These are phyloP conservation scores for Fusarium equiseti DNA, from an alignment of 2,329 filamentous ascomycete species.

Conservation along the genomic window DNA sequence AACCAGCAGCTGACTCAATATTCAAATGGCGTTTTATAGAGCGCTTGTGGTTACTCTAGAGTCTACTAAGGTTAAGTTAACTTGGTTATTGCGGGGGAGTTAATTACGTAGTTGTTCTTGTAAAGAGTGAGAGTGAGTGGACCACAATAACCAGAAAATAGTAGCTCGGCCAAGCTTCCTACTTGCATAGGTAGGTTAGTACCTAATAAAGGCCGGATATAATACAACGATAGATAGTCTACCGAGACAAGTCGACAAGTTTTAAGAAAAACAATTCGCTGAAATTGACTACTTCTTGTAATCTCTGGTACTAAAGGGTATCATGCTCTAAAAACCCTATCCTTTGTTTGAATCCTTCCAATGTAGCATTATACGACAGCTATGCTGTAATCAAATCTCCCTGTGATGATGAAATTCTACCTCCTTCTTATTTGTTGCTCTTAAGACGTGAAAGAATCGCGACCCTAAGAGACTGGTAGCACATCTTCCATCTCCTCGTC, in stretches of 20 bases:
- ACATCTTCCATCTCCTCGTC: constrained; percentile 87
- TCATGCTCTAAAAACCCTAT: constrained; percentile 47
- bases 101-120: constrained; percentile 38
- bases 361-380: constrained; percentile 21
- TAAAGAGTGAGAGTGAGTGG: constrained; percentile 28
- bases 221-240: neutral
- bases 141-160: constrained; percentile 26
- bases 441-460: neutral
- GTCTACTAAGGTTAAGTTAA: neutral
- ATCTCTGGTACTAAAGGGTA: constrained; percentile 42
- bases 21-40: constrained; percentile 4
- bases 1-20: constrained; percentile 16
- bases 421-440: neutral
- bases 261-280: constrained; percentile 17
- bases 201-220: neutral
- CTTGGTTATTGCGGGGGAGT: constrained; percentile 36
- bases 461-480: constrained; percentile 48
- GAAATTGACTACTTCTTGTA: constrained; percentile 35
- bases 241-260: neutral
- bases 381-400: neutral
- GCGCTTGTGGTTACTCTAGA: constrained; percentile 19
- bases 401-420: neutral
- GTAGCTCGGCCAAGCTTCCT: constrained; percentile 16
- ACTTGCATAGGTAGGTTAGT: neutral
- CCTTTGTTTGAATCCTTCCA: constrained; percentile 21